Percentiles rank a stretch among this genome's conserved stretches.
phyloP scores from a whole-genome alignment of 768 basidiomycete species.

The Psilocybe subaeruginosa region DNA sequence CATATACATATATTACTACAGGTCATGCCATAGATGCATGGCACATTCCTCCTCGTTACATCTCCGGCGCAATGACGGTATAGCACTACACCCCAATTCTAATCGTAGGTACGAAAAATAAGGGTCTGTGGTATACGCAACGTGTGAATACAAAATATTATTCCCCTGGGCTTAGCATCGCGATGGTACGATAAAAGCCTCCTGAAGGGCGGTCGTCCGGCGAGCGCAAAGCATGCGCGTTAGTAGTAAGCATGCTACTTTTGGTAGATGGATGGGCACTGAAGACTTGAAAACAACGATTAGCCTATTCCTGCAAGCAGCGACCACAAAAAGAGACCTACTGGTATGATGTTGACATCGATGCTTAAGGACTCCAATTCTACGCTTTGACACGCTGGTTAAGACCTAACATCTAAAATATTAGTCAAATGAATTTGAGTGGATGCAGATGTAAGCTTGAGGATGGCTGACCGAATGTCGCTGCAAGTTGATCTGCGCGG shows the following conservation, averaged over 20 bases:
- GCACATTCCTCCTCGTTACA: not conserved
- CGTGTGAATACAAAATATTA: not conserved
- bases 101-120: not conserved
- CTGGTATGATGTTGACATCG: not conserved
- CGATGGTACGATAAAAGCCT: not conserved
- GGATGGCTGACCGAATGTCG: constrained; percentile 6
- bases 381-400: not conserved
- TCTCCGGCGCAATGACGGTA: not conserved
- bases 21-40: not conserved
- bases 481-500: constrained; percentile 21
- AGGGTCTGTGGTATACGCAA: not conserved
- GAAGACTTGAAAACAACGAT: not conserved
- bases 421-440: constrained; percentile 4
- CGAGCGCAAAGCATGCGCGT: constrained; percentile 18
- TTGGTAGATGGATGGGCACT: not conserved
- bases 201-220: not conserved
- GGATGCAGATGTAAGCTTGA: not conserved
- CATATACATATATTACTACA: not conserved
- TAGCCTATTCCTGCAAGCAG: not conserved
- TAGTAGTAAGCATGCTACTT: constrained; percentile 21
- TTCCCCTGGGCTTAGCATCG: not conserved
- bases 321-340: not conserved
- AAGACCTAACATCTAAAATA: constrained; percentile 7
- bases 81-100: not conserved
- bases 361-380: not conserved